Evolutionary conservation across 108 stramenopile species (phyloP), one percentile per base, ranked within the genome.

Genomic region (Skeletonema grethae): DNA sequence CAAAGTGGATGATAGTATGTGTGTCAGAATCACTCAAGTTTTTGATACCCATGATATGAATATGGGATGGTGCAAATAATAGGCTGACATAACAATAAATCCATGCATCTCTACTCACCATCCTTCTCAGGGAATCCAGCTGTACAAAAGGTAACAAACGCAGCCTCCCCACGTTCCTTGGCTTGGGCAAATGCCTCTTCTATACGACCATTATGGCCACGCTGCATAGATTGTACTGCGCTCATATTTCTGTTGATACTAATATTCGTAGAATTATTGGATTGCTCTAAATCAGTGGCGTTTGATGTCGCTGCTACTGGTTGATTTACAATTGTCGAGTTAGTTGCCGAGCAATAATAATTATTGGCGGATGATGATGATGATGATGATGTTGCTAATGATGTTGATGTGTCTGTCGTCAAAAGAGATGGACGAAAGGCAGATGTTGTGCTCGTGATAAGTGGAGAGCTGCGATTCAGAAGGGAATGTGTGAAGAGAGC

Each of bases 121-220:
- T 90, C 74, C 60, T 85, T 70, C 7, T 61, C 57, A 9, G 95
- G 95, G 77, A 92, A 96, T 61, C 95, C 95, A 31, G 95, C 95
- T 36, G 95, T 96, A 9, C 93, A 86, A 75, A 96, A 96, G 38
- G 89, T 85, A 32, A 96, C 79, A 83, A 96, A 96, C 13, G 92
- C 95, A 29, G 95, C 95, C 82, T 92, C 90, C 2, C 88, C 88
- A 45, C 73, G 66, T 63, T 88, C 84, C 61, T 93, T 93, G 63
- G 89, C 88, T 8, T 82, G 39, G n/a, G 80, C 88, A 81, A 96
- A 96, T 30, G 91, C 90, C 59, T 85, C 82, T 64, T 95, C 93
- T 70, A 95, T 86, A 35, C 93, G 86, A 70, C 90, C 91, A 38
- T 80, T 85, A 61, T 88, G 61, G 46, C 90, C 90, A 20, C 88